These are phyloP conservation scores for Dillenia turbinata DNA, from an alignment of 164 flowering plant species.

Conservation along the genomic window DNA sequence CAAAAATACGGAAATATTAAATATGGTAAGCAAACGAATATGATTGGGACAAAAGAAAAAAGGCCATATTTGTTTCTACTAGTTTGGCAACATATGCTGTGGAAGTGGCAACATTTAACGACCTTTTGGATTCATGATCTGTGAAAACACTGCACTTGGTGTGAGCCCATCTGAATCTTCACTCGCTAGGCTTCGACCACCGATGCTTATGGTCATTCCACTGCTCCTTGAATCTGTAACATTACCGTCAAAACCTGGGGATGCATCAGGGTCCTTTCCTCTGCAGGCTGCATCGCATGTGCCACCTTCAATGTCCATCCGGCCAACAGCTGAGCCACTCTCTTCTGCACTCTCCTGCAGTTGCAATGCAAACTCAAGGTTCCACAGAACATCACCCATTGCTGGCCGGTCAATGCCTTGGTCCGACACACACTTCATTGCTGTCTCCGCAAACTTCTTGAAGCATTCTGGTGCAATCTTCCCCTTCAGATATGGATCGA, in stretches of 20 bases:
- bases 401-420: constrained; percentile 73
- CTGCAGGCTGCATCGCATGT: constrained; percentile 22
- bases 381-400: constrained; percentile 87
- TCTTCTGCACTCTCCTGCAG: constrained; percentile 79
- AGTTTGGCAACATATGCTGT: too few species aligned
- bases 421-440: constrained; percentile 69
- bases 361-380: constrained; percentile 79
- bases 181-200: constrained; percentile 78
- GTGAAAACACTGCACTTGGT: constrained; percentile 90
- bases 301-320: constrained; percentile 32
- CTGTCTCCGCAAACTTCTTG: constrained; percentile 70
- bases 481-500: constrained; percentile 69
- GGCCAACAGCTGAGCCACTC: constrained; percentile 40
- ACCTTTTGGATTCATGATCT: constrained; percentile 91
- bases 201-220: constrained; percentile 74
- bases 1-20: too few species aligned
- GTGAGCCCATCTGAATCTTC: constrained; percentile 86
- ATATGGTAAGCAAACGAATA: too few species aligned
- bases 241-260: constrained; percentile 37
- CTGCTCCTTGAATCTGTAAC: constrained; percentile 77
- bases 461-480: constrained; percentile 75
- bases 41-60: too few species aligned
- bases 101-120: constrained; percentile 28
- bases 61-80: too few species aligned
- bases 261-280: constrained; percentile 44